Percentiles rank a stretch among this genome's conserved stretches.
These are phyloP conservation scores for Hylodesmum podocarpum DNA, from an alignment of 306 rosid genomes.

Conservation along the genomic window DNA sequence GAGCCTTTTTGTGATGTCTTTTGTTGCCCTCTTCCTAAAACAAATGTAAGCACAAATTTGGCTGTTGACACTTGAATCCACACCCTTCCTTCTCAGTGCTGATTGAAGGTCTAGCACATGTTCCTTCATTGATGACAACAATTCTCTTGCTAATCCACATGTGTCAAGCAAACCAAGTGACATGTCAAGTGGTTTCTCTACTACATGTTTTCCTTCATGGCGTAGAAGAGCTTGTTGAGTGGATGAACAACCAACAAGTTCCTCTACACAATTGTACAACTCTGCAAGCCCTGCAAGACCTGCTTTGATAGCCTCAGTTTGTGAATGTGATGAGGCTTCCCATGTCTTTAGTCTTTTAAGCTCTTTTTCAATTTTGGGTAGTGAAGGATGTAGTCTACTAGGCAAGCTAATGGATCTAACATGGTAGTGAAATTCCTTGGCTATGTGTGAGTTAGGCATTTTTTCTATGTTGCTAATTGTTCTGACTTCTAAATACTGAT, in stretches of 20 bases:
- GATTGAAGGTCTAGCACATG: slow-evolving; percentile 53
- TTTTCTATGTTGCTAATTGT: neutral
- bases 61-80: slow-evolving; percentile 38
- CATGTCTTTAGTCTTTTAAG: slow-evolving; percentile 39
- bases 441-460: slow-evolving; percentile 12
- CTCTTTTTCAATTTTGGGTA: slow-evolving; percentile 39
- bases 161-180: slow-evolving; percentile 57
- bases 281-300: slow-evolving; percentile 49
- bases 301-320: slow-evolving; percentile 31
- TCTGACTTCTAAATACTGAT: slow-evolving; percentile 1
- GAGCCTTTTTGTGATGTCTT: slow-evolving; percentile 40
- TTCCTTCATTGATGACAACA: slow-evolving; percentile 43
- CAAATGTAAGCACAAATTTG: slow-evolving; percentile 40
- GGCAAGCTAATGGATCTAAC: slow-evolving; percentile 77
- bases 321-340: neutral
- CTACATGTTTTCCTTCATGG: slow-evolving; percentile 28
- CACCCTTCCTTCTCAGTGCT: slow-evolving; percentile 48
- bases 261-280: slow-evolving; percentile 46
- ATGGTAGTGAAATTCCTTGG: slow-evolving; percentile 36
- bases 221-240: slow-evolving; percentile 40
- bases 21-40: slow-evolving; percentile 55
- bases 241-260: slow-evolving; percentile 41
- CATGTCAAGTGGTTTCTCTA: slow-evolving; percentile 54
- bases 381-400: slow-evolving; percentile 46
- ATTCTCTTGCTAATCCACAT: slow-evolving; percentile 58